Conservation (phyloP, 2,329 filamentous ascomycete genomes). For the Curvularia eragrostidis region DNA sequence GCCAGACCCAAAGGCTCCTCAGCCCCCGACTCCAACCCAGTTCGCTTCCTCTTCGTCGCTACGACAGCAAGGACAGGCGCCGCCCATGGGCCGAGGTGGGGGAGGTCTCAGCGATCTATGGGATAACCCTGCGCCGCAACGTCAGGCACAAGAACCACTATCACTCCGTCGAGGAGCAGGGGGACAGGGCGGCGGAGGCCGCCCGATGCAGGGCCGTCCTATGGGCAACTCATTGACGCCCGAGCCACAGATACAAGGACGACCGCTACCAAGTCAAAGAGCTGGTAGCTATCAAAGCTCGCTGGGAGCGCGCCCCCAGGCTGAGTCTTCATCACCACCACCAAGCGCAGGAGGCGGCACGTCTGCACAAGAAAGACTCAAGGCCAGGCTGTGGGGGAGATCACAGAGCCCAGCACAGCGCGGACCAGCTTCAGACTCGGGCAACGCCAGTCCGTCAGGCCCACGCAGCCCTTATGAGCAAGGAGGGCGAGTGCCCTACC, state of each 20-base stretch:
- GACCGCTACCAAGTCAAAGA: conserved; percentile 75
- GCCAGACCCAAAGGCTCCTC: conserved; percentile 79
- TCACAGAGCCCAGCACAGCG: conserved; percentile 62
- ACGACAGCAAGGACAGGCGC: conserved; percentile 40
- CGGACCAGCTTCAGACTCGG: conserved; percentile 31
- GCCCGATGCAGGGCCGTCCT: conserved; percentile 35
- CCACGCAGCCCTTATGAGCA: conserved; percentile 29
- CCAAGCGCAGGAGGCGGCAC: conserved; percentile 52
- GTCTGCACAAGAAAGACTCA: conserved; percentile 81
- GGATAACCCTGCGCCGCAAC: conserved; percentile 55
- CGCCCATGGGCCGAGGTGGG: conserved; percentile 39
- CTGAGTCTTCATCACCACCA: conserved; percentile 47
- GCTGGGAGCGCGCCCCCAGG: conserved; percentile 45
- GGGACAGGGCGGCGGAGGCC: conserved; percentile 47
- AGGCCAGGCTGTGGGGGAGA: conserved; percentile 76
- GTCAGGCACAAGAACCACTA: conserved; percentile 49
- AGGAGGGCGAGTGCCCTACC: conserved; percentile 35
- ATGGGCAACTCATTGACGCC: conserved; percentile 43
- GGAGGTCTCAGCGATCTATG: conserved; percentile 66
- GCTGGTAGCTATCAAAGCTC: conserved; percentile 75
- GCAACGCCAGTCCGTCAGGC: conserved; percentile 15
- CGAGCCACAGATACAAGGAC: conserved; percentile 52
- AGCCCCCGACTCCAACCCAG: conserved; percentile 52
- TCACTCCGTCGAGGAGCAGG: conserved; percentile 55
- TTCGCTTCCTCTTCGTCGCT: conserved; percentile 60